Base-by-base conservation (phyloP, 2,329 filamentous ascomycete genomes). In the Fusarium austroafricanum region DNA sequence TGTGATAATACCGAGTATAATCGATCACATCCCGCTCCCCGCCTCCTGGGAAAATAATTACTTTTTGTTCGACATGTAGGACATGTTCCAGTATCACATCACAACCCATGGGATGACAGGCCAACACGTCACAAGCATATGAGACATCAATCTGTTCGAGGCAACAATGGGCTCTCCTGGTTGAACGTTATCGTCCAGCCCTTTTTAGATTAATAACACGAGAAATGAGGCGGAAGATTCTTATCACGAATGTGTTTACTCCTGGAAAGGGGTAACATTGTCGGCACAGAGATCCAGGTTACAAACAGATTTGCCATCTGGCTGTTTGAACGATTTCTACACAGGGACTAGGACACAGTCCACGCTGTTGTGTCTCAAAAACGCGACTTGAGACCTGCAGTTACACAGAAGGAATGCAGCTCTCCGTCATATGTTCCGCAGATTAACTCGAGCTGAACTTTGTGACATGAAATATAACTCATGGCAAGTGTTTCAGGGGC, bases 371-470 rank as follows among this genome's bases (percentile, higher is more conserved):
- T 52, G 58, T 28, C 29, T 50, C 44, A 14, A 49, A 40, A 40
- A 12, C 46, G 47, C 18, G 31, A 42, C 44, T 60, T 56, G 50
- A 15, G 15, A 31, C 37, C 20, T 23, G 23, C 6, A 17, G 31
- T 59, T 31, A 21, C 45, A 65, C 40, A 12, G 20, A 29, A 23
- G 33, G 31, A 26, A 39, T 28, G 45, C 29, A 28, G 28, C 35
- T 59, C 23, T 43, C 35, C 45, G 45, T 40, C 23, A 12, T 35
- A 42, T 58, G 44, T 59, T 51, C 31, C 35, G 53, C 57, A 51
- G 23, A 20, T 52, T 29, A 42, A 49, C 29, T 59, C 40, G 49
- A 71, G 69, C 60, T 72, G 68, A 65, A 51, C 23, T 55, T 38
- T 35, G 67, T 70, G 50, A 20, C 37, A 71, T 59, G 21, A 15